Evolutionary conservation across 345 rosid species (phyloP).

Genomic region (Eucalyptus guilfoylei): DNA sequence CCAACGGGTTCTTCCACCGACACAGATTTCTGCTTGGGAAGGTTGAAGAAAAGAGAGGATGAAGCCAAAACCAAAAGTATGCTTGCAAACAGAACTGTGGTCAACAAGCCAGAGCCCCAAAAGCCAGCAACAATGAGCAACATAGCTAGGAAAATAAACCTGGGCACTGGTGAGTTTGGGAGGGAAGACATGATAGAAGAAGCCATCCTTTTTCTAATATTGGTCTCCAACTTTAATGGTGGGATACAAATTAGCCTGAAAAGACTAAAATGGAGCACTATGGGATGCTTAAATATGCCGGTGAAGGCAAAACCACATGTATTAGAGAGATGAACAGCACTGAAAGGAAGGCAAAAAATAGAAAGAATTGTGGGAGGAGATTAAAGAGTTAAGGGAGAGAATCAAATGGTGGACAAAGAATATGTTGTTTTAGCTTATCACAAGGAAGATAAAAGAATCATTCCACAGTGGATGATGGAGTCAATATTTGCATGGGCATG

Average conservation of each 20-base stretch:
- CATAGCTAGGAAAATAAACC: background rate
- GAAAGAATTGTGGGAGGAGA: background rate
- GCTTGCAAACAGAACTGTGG: constrained; percentile 2
- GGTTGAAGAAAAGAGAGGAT: background rate
- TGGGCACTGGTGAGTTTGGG: background rate
- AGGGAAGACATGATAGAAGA: background rate
- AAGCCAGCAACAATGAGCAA: background rate
- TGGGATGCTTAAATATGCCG: background rate
- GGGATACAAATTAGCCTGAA: background rate
- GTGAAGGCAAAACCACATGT: background rate
- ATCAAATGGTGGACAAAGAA: background rate
- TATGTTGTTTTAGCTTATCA: background rate
- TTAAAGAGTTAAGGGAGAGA: background rate
- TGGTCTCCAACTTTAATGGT: background rate
- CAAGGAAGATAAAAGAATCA: background rate
- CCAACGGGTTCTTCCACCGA: background rate
- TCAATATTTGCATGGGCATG: background rate
- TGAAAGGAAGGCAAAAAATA: background rate
- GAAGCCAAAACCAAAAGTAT: background rate
- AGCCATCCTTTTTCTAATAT: background rate
- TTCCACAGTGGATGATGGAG: background rate
- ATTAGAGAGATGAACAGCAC: background rate
- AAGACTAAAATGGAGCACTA: constrained; percentile 4
- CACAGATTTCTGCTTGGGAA: background rate
- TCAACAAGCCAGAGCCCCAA: constrained; percentile 1